These are phyloP conservation scores for Ceratobasidium sp. DNA, from an alignment of 1,284 basidiomycete species.

Conservation along the genomic window DNA sequence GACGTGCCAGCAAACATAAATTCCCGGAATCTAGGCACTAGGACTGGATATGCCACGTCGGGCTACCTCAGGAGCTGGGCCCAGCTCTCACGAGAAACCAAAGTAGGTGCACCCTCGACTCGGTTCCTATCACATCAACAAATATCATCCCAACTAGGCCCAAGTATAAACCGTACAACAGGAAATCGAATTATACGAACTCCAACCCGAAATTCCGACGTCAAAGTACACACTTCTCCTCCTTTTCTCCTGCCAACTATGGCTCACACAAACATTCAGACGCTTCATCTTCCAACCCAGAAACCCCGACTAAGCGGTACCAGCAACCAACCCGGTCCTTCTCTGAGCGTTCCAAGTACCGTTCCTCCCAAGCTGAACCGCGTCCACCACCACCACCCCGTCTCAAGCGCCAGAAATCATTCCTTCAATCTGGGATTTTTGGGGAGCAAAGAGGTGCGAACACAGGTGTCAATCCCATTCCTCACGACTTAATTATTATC, in stretches of 20 bases:
- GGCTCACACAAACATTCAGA: conserved; percentile 1
- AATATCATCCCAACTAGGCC: conserved; percentile 2
- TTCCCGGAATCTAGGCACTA: neutral
- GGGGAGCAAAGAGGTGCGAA: conserved; percentile 19
- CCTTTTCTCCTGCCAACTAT: neutral
- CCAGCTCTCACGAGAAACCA: conserved; percentile 15
- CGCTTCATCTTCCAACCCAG: conserved; percentile 11
- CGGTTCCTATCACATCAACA: neutral
- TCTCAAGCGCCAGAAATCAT: conserved; percentile 7
- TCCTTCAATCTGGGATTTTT: conserved; percentile 10
- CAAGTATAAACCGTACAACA: conserved; percentile 29
- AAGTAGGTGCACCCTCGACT: neutral
- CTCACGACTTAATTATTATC: too few relatives aligned
- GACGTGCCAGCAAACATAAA: neutral
- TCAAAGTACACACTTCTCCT: neutral
- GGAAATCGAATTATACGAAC: neutral
- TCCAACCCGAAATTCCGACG: neutral
- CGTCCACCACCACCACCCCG: conserved; percentile 3
- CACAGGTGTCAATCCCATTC: too few relatives aligned
- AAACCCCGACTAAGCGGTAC: neutral
- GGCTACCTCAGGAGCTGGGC: neutral
- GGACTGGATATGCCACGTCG: conserved; percentile 8
- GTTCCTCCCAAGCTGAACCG: neutral
- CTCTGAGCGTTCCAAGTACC: neutral
- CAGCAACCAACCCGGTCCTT: neutral